Evolutionary conservation across 1,139 yeast species (phyloP).

Genomic region (Yamadazyma conglobata): DNA sequence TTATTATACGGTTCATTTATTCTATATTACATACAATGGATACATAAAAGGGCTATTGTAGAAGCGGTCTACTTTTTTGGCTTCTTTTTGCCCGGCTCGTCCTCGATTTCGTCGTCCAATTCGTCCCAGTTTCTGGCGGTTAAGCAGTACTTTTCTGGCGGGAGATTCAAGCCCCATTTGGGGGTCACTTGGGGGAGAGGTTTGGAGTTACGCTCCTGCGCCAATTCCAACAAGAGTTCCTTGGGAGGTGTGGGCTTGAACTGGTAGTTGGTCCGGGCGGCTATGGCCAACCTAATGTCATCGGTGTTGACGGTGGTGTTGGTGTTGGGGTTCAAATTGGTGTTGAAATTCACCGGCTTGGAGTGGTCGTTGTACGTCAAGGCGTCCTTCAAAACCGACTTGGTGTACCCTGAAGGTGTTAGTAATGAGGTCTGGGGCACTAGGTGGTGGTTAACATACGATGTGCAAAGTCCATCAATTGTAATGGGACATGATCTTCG

Average conservation of each 20-base stretch:
- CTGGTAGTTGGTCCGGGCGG: conserved; percentile 89
- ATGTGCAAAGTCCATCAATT: conserved; percentile 94
- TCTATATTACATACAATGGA: too few relatives aligned
- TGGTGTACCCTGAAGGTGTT: conserved; percentile 51
- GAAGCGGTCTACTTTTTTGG: neutral
- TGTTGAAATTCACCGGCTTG: conserved; percentile 33
- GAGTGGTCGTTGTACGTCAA: conserved; percentile 84
- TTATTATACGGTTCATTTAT: too few relatives aligned
- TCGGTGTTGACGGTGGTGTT: conserved; percentile 69
- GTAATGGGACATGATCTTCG: conserved; percentile 93
- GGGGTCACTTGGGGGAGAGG: conserved; percentile 91
- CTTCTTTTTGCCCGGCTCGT: conserved; percentile 13
- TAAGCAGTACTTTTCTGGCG: conserved; percentile 95
- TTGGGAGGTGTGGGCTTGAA: conserved; percentile 96
- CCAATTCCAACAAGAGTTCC: conserved; percentile 83
- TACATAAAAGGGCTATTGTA: too few relatives aligned
- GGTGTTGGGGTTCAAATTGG: conserved; percentile 33
- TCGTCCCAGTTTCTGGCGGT: conserved; percentile 76
- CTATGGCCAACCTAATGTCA: conserved; percentile 87
- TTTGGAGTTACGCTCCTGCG: conserved; percentile 85
- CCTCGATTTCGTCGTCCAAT: conserved; percentile 34
- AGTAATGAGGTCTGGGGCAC: conserved; percentile 23
- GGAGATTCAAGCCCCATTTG: conserved; percentile 87
- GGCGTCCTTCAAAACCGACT: conserved; percentile 85
- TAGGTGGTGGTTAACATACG: conserved; percentile 9